Conservation (phyloP, 148 eudicot species). For the Chenopodium suecicum region DNA sequence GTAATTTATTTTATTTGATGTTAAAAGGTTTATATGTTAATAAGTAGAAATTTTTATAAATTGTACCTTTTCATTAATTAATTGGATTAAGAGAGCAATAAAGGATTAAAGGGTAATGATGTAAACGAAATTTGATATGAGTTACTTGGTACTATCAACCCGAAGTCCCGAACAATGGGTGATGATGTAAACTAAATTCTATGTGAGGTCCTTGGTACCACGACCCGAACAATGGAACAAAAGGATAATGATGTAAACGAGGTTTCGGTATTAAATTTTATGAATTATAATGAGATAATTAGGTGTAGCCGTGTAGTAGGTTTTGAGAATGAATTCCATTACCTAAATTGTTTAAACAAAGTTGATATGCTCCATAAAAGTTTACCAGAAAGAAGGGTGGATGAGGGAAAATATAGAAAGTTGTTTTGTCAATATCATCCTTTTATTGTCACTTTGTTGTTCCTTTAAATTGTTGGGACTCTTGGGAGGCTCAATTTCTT, state of each 20-base stretch:
- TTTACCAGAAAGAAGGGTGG: conserved; percentile 3
- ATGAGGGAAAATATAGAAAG: neutral
- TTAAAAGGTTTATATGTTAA: too few relatives aligned
- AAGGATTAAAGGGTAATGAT: neutral
- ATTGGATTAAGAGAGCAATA: neutral
- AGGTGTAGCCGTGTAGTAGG: neutral
- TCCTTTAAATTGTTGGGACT: neutral
- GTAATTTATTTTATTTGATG: neutral
- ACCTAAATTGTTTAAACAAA: neutral
- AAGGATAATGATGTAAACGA: neutral
- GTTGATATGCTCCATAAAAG: neutral
- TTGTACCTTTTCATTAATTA: too few relatives aligned
- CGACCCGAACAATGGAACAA: too few relatives aligned
- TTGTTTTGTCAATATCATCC: neutral
- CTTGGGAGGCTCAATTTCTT: neutral
- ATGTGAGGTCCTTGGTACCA: too few relatives aligned
- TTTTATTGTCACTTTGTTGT: neutral
- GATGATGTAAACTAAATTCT: too few relatives aligned
- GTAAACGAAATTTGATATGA: too few relatives aligned
- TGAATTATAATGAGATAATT: neutral
- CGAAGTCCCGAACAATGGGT: too few relatives aligned
- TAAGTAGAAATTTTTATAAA: too few relatives aligned
- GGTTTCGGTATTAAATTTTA: neutral
- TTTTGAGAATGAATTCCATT: neutral
- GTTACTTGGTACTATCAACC: too few relatives aligned